These are phyloP conservation scores for Centrapalus pauciflorus DNA, from an alignment of 129 eudicot species.

Conservation along the genomic window DNA sequence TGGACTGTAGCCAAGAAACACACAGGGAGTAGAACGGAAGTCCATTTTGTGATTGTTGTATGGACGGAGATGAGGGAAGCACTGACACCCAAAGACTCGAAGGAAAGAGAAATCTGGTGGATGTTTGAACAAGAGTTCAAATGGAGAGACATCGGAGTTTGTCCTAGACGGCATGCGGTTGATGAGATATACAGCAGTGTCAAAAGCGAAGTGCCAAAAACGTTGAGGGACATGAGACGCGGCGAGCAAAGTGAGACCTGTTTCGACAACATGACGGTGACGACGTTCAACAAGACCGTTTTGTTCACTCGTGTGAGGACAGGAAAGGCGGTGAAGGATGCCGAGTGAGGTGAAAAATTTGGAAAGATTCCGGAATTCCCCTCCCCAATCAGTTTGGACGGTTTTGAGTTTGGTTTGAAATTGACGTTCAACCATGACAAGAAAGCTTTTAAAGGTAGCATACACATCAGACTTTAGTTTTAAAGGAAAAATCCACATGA, in stretches of 20 bases:
- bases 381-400: too few species aligned
- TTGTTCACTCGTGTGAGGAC: too few species aligned
- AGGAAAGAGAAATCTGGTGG: background rate
- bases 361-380: too few species aligned
- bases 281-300: background rate
- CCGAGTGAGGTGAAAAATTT: background rate
- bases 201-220: constrained; percentile 11
- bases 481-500: too few species aligned
- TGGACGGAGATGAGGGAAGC: background rate
- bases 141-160: background rate
- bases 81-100: background rate
- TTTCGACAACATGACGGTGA: constrained; percentile 2
- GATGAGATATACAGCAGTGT: background rate
- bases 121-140: background rate
- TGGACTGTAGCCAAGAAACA: background rate
- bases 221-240: background rate
- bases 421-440: too few species aligned
- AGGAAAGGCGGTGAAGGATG: background rate
- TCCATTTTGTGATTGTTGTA: too few species aligned
- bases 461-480: too few species aligned
- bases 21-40: too few species aligned
- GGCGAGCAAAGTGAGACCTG: background rate
- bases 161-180: constrained; percentile 10
- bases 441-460: too few species aligned
- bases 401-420: too few species aligned